These are phyloP conservation scores for Eucalyptus melliodora DNA, from an alignment of 345 rosid species.

Conservation along the genomic window DNA sequence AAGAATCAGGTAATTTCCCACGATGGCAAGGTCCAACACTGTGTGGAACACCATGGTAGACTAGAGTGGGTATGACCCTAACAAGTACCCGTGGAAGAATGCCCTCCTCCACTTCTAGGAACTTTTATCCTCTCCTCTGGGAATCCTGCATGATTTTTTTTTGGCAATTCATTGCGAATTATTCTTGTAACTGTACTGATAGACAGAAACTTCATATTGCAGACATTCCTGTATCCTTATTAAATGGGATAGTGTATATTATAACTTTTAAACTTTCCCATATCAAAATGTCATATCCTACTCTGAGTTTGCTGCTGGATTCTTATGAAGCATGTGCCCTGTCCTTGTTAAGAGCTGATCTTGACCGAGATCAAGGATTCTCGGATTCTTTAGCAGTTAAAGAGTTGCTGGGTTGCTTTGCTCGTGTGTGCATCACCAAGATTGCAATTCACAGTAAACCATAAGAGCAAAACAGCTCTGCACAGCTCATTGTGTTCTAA, in stretches of 20 bases:
- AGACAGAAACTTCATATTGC: not conserved
- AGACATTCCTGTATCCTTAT: not conserved
- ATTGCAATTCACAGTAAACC: not conserved
- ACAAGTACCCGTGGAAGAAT: not conserved
- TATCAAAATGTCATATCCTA: not conserved
- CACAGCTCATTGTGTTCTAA: not conserved
- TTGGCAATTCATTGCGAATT: not conserved
- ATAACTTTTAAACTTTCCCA: not conserved
- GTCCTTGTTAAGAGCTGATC: not conserved
- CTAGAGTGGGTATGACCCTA: slow-evolving; percentile 31
- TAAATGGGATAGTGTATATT: not conserved
- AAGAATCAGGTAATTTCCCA: slow-evolving; percentile 35
- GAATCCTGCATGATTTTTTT: not conserved
- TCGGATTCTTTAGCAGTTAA: not conserved
- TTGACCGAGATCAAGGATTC: not conserved
- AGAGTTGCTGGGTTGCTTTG: not conserved
- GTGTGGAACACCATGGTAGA: slow-evolving; percentile 44
- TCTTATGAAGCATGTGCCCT: not conserved
- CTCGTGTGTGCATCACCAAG: not conserved
- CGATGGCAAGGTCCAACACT: slow-evolving; percentile 49
- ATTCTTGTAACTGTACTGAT: not conserved
- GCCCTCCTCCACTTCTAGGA: not conserved
- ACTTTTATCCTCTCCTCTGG: not conserved
- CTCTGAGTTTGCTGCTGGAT: not conserved
- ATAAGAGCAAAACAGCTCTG: not conserved